These are phyloP conservation scores for Apophysomyces ossiformis DNA, from an alignment of 371 early-diverging fungal genomes.

Conservation along the genomic window DNA sequence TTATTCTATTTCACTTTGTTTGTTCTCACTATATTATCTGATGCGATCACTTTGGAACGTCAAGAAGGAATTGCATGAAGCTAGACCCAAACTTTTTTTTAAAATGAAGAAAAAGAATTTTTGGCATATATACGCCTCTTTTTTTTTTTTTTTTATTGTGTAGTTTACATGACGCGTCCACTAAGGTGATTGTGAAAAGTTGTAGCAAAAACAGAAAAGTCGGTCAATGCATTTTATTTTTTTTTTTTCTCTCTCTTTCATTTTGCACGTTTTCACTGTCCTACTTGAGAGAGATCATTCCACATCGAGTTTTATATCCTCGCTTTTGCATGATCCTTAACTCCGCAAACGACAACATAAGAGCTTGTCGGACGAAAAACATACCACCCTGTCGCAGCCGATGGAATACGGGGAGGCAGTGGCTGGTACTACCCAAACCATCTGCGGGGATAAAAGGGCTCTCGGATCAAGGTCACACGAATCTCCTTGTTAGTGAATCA, in stretches of 20 bases:
- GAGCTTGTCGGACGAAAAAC: background rate
- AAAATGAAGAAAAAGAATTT: too few species aligned
- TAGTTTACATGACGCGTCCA: background rate
- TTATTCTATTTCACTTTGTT: background rate
- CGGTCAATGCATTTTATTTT: background rate
- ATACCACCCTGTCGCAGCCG: conserved; percentile 1
- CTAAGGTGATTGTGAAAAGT: background rate
- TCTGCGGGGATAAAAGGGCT: conserved; percentile 6
- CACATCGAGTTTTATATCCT: background rate
- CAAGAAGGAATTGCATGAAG: conserved; percentile 5
- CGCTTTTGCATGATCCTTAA: conserved; percentile 7
- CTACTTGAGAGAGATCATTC: background rate
- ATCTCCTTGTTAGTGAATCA: background rate
- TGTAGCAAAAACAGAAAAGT: background rate
- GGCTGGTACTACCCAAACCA: background rate
- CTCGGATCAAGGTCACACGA: background rate
- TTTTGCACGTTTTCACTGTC: background rate
- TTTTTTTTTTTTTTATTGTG: background rate
- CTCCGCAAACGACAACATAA: background rate
- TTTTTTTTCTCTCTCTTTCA: background rate
- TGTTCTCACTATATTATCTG: background rate
- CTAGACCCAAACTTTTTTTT: background rate
- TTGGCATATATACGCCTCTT: background rate
- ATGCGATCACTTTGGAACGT: conserved; percentile 5
- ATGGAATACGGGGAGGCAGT: conserved; percentile 9